Base-by-base conservation (phyloP, 2,329 filamentous ascomycete species). In the Rutstroemia sydowiana region DNA sequence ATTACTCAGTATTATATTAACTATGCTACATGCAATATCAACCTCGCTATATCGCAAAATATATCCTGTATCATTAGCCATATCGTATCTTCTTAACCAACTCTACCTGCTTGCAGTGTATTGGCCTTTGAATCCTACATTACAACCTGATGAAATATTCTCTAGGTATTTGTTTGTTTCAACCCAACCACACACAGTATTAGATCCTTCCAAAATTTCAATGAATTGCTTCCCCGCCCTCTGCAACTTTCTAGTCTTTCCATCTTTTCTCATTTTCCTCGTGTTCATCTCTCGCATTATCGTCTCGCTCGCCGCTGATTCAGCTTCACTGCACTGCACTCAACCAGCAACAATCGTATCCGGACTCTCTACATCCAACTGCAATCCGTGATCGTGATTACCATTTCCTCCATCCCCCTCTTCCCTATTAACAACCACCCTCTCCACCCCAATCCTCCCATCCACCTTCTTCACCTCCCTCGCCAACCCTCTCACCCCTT, bases 291-390 rank as follows among this genome's bases (percentile, higher is more conserved):
- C 36, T n/a, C 18, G 3, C 18, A 8, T 20, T 11, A 7, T 23
- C 21, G 10, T 23, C 21, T 23, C 9, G 10, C 11, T 10, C 18
- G 10, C 2, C 8, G 8, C 13, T 3, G 13, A 41, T 21, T 13
- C 13, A 21, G 5, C 20, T 18, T 23, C 13, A 21, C 10, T 10
- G 18, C 13, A 21, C 13, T 20, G 49, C 37, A 53, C n/a, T 32
- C 48, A 44, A 32, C 51, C 52, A 48, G 54, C 53, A 51, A 63
- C 55, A 45, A 63, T 54, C 20, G 61, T 64, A 53, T 62, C 61
- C 9, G 61, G 58, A 43, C 58, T 62, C 26, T 63, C 59, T 37
- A 60, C 61, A 49, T 63, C 59, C n/a, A 59, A 44, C 42, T 61
- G 61, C 48, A 60, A 52, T 3, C 54, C 57, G 55, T 57, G 43